These are phyloP conservation scores for Penicillium nordicum DNA, from an alignment of 2,329 filamentous ascomycete species.

Conservation along the genomic window DNA sequence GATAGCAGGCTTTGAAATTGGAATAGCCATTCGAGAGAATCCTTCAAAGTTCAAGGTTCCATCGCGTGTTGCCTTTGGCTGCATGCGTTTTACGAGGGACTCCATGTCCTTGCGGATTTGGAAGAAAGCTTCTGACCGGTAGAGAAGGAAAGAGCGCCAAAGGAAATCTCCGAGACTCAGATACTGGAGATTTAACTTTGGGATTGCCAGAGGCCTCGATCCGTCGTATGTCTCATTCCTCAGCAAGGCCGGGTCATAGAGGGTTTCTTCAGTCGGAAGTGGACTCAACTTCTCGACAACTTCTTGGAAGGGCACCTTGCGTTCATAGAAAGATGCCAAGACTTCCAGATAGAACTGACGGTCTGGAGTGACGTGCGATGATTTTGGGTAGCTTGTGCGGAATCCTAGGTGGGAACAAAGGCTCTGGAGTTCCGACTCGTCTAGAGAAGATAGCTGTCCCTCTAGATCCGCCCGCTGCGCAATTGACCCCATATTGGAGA, in stretches of 20 bases:
- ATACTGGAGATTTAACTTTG: conserved; percentile 94
- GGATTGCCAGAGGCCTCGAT: conserved; percentile 79
- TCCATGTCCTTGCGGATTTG: conserved; percentile 90
- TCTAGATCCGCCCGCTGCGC: conserved; percentile 75
- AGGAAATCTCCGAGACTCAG: conserved; percentile 91
- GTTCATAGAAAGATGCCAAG: conserved; percentile 71
- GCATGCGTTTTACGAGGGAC: conserved; percentile 71
- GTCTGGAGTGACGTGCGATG: conserved; percentile 63
- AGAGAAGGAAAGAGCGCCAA: conserved; percentile 89
- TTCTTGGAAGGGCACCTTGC: conserved; percentile 78
- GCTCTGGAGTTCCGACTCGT: conserved; percentile 68
- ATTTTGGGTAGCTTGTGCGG: conserved; percentile 75
- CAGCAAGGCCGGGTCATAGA: conserved; percentile 76
- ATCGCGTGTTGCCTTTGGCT: conserved; percentile 62
- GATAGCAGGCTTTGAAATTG: conserved; percentile 80
- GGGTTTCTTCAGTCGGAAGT: conserved; percentile 73
- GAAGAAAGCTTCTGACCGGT: conserved; percentile 88
- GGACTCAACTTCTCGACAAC: conserved; percentile 65
- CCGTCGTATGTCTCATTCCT: conserved; percentile 86
- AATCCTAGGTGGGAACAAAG: conserved; percentile 72
- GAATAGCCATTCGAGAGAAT: conserved; percentile 86
- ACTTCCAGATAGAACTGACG: conserved; percentile 56
- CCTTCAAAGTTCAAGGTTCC: conserved; percentile 71
- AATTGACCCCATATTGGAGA: conserved; percentile 90
- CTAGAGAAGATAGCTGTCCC: conserved; percentile 67